Evolutionary conservation across 1,139 yeast genomes (phyloP), one percentile per base, ranked within the genome.

Genomic region (Candida gigantensis): DNA sequence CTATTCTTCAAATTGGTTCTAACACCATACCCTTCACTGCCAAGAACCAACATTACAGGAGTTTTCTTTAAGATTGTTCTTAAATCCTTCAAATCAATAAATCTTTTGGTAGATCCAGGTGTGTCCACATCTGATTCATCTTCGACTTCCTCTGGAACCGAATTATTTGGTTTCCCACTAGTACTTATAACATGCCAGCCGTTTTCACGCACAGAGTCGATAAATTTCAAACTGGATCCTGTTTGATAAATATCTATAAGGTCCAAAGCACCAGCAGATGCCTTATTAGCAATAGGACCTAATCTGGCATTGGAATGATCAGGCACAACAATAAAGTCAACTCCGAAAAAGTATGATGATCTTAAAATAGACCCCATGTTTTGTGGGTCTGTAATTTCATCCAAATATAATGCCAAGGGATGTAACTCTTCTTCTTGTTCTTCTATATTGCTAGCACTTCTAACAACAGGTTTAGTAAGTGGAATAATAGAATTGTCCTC

Each of bases 181-280:
- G 95, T 74, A n/a, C 92, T 72, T 1, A 89, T 65, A 25, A 88
- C 72, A 8, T 67, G 65, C 97, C 97, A 90, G 3, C 87, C 86
- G 34, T 74, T 72, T 16, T 56, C 56, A 34, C 65, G 69, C 5
- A 81, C 70, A 30, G 65, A 55, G 26, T 80, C 82, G 44, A 88
- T 70, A 46, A 90, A 83, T 16, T 69, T 59, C 35, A 85, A 58
- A 3, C 92, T 83, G 41, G 77, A 74, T 9, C 70, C 60, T 1
- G 77, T 71, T 29, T 76, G 69, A 55, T 71, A 84, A 4, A 89
- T 70, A 6, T 80, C 79, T 54, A 86, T 59, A 40, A 79, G 68
- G 49, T 90, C 97, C 43, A 86, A 62, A 0, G 96, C 92, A n/a
- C 97, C 97, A 3, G 88, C 84, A 6, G 95, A 77, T 0, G 95